Percentiles rank a stretch among this genome's conserved stretches.
phyloP scores from a whole-genome alignment of 345 rosid species.

The Capsella bursapastoris region DNA sequence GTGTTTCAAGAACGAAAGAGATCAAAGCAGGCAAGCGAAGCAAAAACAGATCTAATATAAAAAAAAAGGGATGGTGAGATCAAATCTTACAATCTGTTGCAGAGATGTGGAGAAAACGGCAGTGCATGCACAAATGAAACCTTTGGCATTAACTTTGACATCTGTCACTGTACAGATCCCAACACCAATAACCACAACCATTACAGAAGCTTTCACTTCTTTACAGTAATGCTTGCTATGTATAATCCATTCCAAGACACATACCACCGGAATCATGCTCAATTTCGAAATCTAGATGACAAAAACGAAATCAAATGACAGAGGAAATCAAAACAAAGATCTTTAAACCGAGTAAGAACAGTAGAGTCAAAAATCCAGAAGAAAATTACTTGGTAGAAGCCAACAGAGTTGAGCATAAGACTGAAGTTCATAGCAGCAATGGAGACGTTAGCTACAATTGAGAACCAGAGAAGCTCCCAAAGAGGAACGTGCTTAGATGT shows the following conservation, averaged over 20 bases:
- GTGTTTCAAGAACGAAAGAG: background rate
- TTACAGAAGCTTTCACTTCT: conserved; percentile 77
- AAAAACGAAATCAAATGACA: background rate
- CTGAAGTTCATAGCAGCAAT: conserved; percentile 92
- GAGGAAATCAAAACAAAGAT: conserved; percentile 7
- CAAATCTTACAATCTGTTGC: conserved; percentile 86
- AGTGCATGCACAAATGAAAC: conserved; percentile 83
- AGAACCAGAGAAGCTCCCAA: conserved; percentile 99
- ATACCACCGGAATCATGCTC: conserved; percentile 97
- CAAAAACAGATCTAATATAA: background rate
- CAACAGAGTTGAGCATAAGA: conserved; percentile 95
- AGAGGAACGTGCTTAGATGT: conserved; percentile 77
- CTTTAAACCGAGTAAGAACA: background rate
- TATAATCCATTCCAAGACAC: conserved; percentile 93
- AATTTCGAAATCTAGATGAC: conserved; percentile 76
- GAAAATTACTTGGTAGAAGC: conserved; percentile 73
- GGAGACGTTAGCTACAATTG: conserved; percentile 78
- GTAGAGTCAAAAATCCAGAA: background rate
- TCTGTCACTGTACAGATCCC: conserved; percentile 96
- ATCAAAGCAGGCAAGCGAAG: background rate
- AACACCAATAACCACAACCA: conserved; percentile 89
- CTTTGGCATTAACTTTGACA: conserved; percentile 93
- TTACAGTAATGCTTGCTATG: conserved; percentile 78
- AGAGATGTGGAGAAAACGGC: conserved; percentile 87
- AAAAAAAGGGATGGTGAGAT: background rate